phyloP scores from a whole-genome alignment of 75 land plant genomes.

The Gnetum montanum region DNA sequence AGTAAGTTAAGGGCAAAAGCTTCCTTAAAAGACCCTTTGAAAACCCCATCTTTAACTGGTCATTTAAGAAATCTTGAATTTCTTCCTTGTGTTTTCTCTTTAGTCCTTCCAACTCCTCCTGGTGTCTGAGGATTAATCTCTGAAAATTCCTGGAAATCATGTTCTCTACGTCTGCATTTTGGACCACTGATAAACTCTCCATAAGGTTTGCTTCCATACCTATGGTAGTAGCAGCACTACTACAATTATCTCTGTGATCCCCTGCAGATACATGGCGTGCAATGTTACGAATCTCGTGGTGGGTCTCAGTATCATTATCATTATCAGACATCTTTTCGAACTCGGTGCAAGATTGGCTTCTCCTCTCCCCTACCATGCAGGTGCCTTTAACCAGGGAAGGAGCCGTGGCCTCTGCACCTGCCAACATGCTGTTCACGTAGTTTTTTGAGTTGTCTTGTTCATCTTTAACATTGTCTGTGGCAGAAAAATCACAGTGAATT shows the following conservation, averaged over 20 bases:
- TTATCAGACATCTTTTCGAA: slow-evolving; percentile 1
- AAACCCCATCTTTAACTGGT: slow-evolving; percentile 18
- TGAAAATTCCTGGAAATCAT: slow-evolving; percentile 28
- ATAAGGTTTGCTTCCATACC: background rate
- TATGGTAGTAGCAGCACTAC: background rate
- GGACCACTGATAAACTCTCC: background rate
- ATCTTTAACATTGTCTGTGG: slow-evolving; percentile 3
- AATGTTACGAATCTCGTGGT: background rate
- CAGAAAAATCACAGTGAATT: slow-evolving; percentile 22
- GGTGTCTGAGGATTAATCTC: slow-evolving; percentile 33
- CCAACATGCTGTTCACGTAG: slow-evolving; percentile 3
- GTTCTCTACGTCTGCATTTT: slow-evolving; percentile 20
- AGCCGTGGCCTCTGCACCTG: background rate
- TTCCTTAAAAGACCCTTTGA: slow-evolving; percentile 9
- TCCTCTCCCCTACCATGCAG: background rate
- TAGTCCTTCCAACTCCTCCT: slow-evolving; percentile 48
- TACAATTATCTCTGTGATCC: background rate
- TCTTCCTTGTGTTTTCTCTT: slow-evolving; percentile 41
- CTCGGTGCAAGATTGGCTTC: background rate
- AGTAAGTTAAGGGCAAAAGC: background rate
- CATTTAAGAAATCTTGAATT: slow-evolving; percentile 28
- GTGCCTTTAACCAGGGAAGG: background rate
- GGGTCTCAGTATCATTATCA: background rate
- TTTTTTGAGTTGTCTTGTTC: slow-evolving; percentile 6
- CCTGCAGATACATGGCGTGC: background rate